Conservation (phyloP, 2,329 filamentous ascomycete genomes). For the Penicillium sp. region DNA sequence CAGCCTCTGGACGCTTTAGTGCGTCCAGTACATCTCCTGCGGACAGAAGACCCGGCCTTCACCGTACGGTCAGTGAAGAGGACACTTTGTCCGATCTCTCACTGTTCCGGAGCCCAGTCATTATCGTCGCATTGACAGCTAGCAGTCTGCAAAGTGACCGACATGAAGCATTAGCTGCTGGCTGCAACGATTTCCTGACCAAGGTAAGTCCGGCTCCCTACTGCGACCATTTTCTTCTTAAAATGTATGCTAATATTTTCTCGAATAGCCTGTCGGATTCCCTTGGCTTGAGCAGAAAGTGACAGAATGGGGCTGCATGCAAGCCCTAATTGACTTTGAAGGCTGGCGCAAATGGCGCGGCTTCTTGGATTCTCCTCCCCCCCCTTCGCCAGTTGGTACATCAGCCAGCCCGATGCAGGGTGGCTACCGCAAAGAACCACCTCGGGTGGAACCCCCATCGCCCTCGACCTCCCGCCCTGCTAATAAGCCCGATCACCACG, state of each 20-base stretch:
- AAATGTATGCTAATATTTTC: slow-evolving; percentile 7
- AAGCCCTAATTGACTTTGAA: slow-evolving; percentile 96
- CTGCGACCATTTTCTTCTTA: not conserved
- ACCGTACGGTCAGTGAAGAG: slow-evolving; percentile 32
- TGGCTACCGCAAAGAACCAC: slow-evolving; percentile 13
- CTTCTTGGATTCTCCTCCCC: slow-evolving; percentile 48
- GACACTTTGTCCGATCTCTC: slow-evolving; percentile 38
- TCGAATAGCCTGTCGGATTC: slow-evolving; percentile 81
- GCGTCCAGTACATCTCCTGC: slow-evolving; percentile 26
- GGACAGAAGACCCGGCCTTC: slow-evolving; percentile 20
- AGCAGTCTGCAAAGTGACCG: slow-evolving; percentile 92
- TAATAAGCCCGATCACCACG: slow-evolving; percentile 12
- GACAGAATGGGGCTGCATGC: slow-evolving; percentile 99
- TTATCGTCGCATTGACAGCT: slow-evolving; percentile 94
- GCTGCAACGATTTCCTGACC: slow-evolving; percentile 97
- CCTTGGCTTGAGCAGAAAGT: slow-evolving; percentile 97
- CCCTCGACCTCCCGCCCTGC: slow-evolving; percentile 16
- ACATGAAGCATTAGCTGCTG: slow-evolving; percentile 89
- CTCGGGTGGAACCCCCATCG: slow-evolving; percentile 12
- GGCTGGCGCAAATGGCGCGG: slow-evolving; percentile 98
- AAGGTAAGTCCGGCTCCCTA: slow-evolving; percentile 61
- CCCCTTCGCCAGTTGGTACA: slow-evolving; percentile 20
- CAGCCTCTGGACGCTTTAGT: slow-evolving; percentile 54
- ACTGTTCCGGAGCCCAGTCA: slow-evolving; percentile 92
- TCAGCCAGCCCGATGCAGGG: slow-evolving; percentile 30